phyloP scores from a whole-genome alignment of 352 stramenopile species.

The Phytophthora aleatoria region DNA sequence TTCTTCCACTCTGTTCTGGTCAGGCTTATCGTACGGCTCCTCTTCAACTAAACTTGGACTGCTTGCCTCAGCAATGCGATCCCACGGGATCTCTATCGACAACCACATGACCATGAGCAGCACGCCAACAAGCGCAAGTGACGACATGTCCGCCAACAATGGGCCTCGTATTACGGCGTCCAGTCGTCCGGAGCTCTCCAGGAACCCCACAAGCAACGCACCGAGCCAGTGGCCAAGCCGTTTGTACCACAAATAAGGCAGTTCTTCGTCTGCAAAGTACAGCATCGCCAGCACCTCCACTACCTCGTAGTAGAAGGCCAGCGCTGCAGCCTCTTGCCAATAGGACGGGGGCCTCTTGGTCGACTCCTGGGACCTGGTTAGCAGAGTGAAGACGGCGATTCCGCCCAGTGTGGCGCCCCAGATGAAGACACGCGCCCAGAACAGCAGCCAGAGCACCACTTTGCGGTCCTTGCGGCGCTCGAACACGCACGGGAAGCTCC shows the following conservation, averaged over 20 bases:
- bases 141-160: conserved; percentile 33
- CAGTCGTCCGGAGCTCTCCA: conserved; percentile 34
- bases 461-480: conserved; percentile 36
- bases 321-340: conserved; percentile 20
- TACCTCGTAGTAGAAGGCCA: conserved; percentile 50
- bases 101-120: conserved; percentile 50
- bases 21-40: conserved; percentile 12
- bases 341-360: not conserved
- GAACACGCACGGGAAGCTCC: conserved; percentile 43
- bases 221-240: conserved; percentile 47
- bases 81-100: conserved; percentile 52
- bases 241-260: conserved; percentile 49
- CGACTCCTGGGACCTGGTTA: conserved; percentile 3
- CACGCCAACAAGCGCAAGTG: conserved; percentile 35
- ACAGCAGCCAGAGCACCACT: conserved; percentile 54
- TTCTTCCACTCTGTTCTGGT: not conserved
- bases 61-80: conserved; percentile 31
- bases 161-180: conserved; percentile 20
- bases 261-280: conserved; percentile 52
- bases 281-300: conserved; percentile 61
- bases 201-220: conserved; percentile 33
- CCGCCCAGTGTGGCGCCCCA: conserved; percentile 58
- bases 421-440: conserved; percentile 69
- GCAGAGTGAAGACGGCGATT: conserved; percentile 9
- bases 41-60: conserved; percentile 17